These are phyloP conservation scores for Cercospora berteroae DNA, from an alignment of 2,329 filamentous ascomycete species.

Conservation along the genomic window DNA sequence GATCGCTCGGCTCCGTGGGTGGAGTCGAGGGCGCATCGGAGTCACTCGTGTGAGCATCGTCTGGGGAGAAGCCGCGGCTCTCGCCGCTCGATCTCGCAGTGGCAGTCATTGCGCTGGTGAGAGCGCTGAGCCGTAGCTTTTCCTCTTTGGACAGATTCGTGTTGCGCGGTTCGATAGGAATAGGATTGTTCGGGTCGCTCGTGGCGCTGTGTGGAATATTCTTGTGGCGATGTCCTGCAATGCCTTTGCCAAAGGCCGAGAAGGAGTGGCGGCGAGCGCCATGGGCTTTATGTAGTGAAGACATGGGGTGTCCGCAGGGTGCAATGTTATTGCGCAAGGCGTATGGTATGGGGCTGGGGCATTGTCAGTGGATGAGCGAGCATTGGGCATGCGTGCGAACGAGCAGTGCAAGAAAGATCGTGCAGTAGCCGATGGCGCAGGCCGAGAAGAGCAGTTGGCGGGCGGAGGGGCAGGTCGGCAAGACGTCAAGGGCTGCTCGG, in stretches of 20 bases:
- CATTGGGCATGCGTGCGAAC: slow-evolving; percentile 8
- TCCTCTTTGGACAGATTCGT: slow-evolving; percentile 25
- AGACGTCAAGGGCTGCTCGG: background rate
- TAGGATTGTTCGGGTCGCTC: slow-evolving; percentile 49
- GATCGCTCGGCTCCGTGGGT: slow-evolving; percentile 41
- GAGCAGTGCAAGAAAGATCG: background rate
- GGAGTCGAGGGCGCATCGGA: slow-evolving; percentile 37
- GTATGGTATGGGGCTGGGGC: slow-evolving; percentile 3
- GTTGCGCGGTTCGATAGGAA: slow-evolving; percentile 44
- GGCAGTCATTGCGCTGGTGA: slow-evolving; percentile 22
- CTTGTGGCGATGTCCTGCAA: slow-evolving; percentile 34
- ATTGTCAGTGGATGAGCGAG: slow-evolving; percentile 1
- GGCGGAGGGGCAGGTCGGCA: background rate
- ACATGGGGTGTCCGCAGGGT: slow-evolving; percentile 19
- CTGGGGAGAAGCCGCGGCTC: slow-evolving; percentile 25
- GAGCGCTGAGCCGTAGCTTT: slow-evolving; percentile 29
- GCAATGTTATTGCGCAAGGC: background rate
- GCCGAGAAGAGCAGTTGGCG: background rate
- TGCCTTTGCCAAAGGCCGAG: slow-evolving; percentile 28
- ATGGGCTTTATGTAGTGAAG: slow-evolving; percentile 16
- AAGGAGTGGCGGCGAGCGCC: slow-evolving; percentile 34
- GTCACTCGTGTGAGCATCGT: slow-evolving; percentile 27
- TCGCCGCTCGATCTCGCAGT: slow-evolving; percentile 35
- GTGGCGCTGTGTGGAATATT: slow-evolving; percentile 44
- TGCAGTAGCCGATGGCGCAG: background rate